phyloP scores from a whole-genome alignment of 768 basidiomycete genomes.

The Tricholoma sp. region DNA sequence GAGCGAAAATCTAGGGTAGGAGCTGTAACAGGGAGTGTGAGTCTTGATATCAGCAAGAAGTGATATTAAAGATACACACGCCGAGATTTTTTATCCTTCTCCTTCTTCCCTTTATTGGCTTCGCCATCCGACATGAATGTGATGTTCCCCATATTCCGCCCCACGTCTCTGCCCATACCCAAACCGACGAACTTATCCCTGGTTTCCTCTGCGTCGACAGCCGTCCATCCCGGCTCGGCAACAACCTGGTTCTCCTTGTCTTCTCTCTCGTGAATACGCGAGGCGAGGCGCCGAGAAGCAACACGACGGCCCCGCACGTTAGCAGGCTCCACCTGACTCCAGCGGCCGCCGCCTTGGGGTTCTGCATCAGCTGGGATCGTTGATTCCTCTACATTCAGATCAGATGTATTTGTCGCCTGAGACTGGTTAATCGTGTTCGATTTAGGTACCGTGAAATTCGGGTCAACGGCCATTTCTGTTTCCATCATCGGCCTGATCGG shows the following conservation, averaged over 20 bases:
- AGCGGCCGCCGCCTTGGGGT: not conserved
- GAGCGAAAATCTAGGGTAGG: constrained; percentile 52
- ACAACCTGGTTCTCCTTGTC: constrained; percentile 42
- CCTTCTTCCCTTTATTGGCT: constrained; percentile 32
- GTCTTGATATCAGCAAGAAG: not conserved
- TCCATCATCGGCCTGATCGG: constrained; percentile 7
- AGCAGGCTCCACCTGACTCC: not conserved
- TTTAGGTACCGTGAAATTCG: not conserved
- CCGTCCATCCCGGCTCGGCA: constrained; percentile 34
- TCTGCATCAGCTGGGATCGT: not conserved
- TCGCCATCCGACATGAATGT: constrained; percentile 24
- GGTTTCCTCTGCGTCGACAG: constrained; percentile 28
- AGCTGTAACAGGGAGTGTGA: constrained; percentile 29
- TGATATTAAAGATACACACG: constrained; percentile 37
- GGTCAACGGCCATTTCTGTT: constrained; percentile 4
- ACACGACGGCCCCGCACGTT: not conserved
- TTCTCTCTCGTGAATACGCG: constrained; percentile 11
- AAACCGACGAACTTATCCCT: constrained; percentile 25
- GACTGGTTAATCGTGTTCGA: not conserved
- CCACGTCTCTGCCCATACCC: constrained; percentile 30
- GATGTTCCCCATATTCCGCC: constrained; percentile 53
- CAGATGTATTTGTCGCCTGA: not conserved
- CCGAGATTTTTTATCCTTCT: constrained; percentile 43
- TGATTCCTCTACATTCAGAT: not conserved
- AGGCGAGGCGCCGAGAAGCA: constrained; percentile 7